Evolutionary conservation across 768 basidiomycete genomes (phyloP), one percentile per base, ranked within the genome.

Genomic region (Suillus weaverae): DNA sequence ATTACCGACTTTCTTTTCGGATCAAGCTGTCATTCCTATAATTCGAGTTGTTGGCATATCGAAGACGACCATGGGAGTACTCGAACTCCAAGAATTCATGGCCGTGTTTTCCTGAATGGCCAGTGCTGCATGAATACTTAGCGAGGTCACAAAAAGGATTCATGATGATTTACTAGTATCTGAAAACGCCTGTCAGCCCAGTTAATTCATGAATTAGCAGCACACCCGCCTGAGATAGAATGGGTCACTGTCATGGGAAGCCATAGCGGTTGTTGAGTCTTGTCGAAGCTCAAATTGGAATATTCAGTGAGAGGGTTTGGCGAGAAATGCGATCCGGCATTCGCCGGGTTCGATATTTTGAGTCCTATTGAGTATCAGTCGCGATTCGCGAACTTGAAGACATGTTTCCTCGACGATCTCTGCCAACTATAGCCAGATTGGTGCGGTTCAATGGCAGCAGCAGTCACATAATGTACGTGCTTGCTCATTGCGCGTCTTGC

Each of bases 21-120:
- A 99, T 99, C 57, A 99, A 81, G 76, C 90, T 92, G 80, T 99
- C 97, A 71, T 99, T 99, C 38, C 97, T 83, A 80, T 99, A 99
- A 79, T 99, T 99, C 11, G 97, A 98, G 83, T 99, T 99, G 83
- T 99, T 97, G 67, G 97, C 97, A 76, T 99, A 99, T 69, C 97
- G 87, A 62, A 99, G 85, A 69, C 97, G 90, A 44, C 97, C 97
- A 81, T 96, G 93, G 16, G 94, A 91, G 81, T 98, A 98, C 77
- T 99, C 97, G 72, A 99, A 99, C 76, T 99, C 97, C 54, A 99
- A 84, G 77, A 99, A 99, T 77, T 97, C 95, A 80, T 97, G 95
- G 26, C 95, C 96, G 72, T 97, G 95, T 76, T 95, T 95, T 66
- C 97, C 97, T 72, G 95, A 96, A 78, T 99, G 97, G n/a, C 97